Conservation (phyloP, 331 rosid genomes). For the Malus hybrid region DNA sequence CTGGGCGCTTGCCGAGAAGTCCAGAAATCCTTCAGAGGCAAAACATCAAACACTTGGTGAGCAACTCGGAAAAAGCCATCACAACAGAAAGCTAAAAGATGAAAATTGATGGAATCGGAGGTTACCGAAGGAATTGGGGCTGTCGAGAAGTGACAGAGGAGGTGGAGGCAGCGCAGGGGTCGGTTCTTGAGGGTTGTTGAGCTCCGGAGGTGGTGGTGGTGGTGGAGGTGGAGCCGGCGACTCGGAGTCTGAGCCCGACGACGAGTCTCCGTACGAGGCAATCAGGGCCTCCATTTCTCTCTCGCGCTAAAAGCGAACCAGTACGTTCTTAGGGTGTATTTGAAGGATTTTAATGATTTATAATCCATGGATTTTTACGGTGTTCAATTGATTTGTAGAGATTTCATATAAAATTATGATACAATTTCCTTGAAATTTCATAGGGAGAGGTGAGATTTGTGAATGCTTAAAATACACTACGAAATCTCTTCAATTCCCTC, state of each 20-base stretch:
- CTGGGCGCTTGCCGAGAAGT: conserved; percentile 12
- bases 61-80: neutral
- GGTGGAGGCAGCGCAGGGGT: conserved; percentile 55
- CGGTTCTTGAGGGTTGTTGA: neutral
- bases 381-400: too few species aligned
- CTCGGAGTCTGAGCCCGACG: conserved; percentile 58
- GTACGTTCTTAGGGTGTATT: too few species aligned
- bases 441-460: too few species aligned
- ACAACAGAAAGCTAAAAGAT: neutral
- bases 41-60: conserved; percentile 27
- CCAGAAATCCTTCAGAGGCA: conserved; percentile 33
- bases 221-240: conserved; percentile 21
- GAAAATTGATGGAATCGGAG: neutral
- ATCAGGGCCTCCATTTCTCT: too few species aligned
- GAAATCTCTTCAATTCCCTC: too few species aligned
- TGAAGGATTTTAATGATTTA: too few species aligned
- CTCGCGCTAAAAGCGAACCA: too few species aligned
- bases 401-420: too few species aligned
- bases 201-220: conserved; percentile 13
- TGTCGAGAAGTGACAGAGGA: conserved; percentile 54
- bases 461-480: too few species aligned
- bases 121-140: conserved; percentile 46
- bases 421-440: too few species aligned
- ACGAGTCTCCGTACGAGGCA: neutral
- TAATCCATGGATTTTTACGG: too few species aligned